Evolutionary conservation across 2,329 filamentous ascomycete genomes (phyloP).

Genomic region (Clonostachys byssicola): DNA sequence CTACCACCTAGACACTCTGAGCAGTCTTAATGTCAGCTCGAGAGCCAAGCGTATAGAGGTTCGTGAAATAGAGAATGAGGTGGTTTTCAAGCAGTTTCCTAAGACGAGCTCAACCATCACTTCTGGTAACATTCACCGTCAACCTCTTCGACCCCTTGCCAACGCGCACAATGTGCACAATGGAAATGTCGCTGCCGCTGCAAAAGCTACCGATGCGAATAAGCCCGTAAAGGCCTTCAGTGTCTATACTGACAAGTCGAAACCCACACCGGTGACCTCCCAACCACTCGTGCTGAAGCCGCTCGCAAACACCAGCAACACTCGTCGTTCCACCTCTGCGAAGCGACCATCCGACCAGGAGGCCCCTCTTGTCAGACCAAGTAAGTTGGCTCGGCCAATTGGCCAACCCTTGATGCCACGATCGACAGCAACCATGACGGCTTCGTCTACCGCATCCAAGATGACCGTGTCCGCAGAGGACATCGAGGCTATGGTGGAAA

Average conservation of each 20-base stretch:
- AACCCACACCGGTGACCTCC: constrained; percentile 23
- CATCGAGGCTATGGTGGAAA: constrained; percentile 89
- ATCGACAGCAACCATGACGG: not conserved
- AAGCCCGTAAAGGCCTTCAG: constrained; percentile 82
- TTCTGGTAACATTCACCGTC: constrained; percentile 48
- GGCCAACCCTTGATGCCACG: constrained; percentile 7
- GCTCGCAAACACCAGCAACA: constrained; percentile 23
- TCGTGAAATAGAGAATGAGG: constrained; percentile 91
- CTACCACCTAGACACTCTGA: constrained; percentile 90
- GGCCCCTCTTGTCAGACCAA: constrained; percentile 29
- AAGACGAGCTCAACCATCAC: constrained; percentile 39
- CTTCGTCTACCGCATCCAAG: constrained; percentile 7
- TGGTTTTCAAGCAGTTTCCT: constrained; percentile 75
- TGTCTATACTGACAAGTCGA: constrained; percentile 76
- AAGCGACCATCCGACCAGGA: constrained; percentile 41
- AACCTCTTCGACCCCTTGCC: constrained; percentile 74
- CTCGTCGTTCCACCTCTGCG: constrained; percentile 20
- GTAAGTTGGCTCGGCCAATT: constrained; percentile 39
- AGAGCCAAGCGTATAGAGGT: constrained; percentile 95
- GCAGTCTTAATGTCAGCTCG: constrained; percentile 91
- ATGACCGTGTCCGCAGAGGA: constrained; percentile 62
- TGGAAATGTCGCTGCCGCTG: constrained; percentile 39
- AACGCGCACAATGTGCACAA: constrained; percentile 72
- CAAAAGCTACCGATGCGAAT: constrained; percentile 34
- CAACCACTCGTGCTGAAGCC: constrained; percentile 17